Evolutionary conservation across 768 basidiomycete genomes (phyloP).

Genomic region (Lentinula edodes): DNA sequence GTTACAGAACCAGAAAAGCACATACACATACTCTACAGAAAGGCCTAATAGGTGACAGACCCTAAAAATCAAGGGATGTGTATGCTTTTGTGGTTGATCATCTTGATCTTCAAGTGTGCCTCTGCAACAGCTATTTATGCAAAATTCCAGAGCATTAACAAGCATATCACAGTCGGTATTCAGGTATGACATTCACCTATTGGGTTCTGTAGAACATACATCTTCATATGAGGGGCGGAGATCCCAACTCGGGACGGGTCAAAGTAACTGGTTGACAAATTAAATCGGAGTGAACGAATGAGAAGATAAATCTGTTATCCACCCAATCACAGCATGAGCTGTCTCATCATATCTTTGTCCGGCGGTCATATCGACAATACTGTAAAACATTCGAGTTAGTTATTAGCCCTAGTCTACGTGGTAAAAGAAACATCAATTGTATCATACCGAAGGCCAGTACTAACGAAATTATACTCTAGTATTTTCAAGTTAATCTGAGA

Average conservation of each 20-base stretch:
- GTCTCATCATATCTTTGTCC: not conserved
- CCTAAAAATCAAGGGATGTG: not conserved
- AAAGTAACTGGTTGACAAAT: not conserved
- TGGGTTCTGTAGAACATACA: not conserved
- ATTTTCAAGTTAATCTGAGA: not conserved
- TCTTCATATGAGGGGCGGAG: not conserved
- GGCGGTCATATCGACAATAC: not conserved
- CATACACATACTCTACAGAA: too few relatives aligned
- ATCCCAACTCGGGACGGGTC: not conserved
- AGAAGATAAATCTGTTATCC: not conserved
- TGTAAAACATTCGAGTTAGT: not conserved
- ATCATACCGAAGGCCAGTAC: not conserved
- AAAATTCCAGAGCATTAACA: not conserved
- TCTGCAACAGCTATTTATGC: not conserved
- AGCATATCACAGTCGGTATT: not conserved
- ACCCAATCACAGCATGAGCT: not conserved
- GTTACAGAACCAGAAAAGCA: too few relatives aligned
- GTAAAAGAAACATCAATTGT: not conserved
- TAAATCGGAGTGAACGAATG: not conserved
- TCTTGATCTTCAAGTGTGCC: not conserved
- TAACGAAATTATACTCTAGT: not conserved
- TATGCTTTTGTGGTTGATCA: not conserved
- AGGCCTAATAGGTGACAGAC: too few relatives aligned
- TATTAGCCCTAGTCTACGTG: not conserved
- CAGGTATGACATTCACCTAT: not conserved